Conservation (phyloP, 2,329 filamentous ascomycete species). For the Diaporthe sp. region DNA sequence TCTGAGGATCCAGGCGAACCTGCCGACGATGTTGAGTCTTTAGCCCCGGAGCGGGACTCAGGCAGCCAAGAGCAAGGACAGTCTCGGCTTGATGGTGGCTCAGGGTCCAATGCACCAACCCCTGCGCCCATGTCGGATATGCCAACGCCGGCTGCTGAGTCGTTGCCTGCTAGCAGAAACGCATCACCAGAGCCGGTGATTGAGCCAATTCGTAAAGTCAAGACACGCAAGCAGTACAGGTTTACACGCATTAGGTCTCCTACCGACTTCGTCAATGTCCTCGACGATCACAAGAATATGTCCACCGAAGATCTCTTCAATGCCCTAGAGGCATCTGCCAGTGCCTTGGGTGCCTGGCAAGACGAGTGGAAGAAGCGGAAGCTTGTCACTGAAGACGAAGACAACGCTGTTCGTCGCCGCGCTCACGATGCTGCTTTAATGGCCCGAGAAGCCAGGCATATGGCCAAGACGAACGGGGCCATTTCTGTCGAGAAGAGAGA, state of each 20-base stretch:
- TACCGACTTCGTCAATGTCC: constrained; percentile 61
- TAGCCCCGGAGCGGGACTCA: constrained; percentile 31
- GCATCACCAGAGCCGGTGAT: constrained; percentile 37
- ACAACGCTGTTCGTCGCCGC: constrained; percentile 67
- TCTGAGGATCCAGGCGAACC: constrained; percentile 35
- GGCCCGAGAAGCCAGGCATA: constrained; percentile 52
- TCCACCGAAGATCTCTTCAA: constrained; percentile 60
- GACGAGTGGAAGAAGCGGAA: constrained; percentile 66
- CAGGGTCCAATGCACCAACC: constrained; percentile 36
- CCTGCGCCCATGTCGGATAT: constrained; percentile 45
- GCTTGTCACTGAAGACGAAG: constrained; percentile 68
- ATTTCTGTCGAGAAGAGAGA: constrained; percentile 62
- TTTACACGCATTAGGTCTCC: constrained; percentile 67
- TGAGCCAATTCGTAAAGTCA: constrained; percentile 40
- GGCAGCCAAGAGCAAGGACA: constrained; percentile 33
- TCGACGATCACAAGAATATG: constrained; percentile 66
- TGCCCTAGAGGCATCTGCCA: constrained; percentile 59
- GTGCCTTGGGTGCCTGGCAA: constrained; percentile 65
- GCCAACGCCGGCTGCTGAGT: constrained; percentile 38
- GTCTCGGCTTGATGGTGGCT: constrained; percentile 36
- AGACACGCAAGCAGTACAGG: constrained; percentile 52
- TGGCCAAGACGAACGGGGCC: constrained; percentile 48
- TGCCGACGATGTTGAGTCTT: constrained; percentile 31
- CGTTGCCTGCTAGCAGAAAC: constrained; percentile 37
- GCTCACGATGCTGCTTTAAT: constrained; percentile 57